Evolutionary conservation across 192 early-diverging fungal genomes (phyloP), one percentile per base, ranked within the genome.

Genomic region (Coemansia sp.): DNA sequence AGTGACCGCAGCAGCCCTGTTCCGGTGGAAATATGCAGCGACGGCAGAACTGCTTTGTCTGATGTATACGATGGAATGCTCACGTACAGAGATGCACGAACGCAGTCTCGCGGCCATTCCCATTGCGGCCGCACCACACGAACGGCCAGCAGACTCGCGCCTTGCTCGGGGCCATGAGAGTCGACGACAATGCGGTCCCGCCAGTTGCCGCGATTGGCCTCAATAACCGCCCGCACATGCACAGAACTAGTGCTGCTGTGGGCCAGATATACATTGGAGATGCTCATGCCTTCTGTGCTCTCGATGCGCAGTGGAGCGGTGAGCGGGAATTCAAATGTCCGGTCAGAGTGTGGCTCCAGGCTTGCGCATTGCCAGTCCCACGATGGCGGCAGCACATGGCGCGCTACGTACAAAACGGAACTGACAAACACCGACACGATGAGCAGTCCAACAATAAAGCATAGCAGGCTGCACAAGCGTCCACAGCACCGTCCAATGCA

Each of bases 21-120:
- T 12, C 62, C 63, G 2, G 70, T 60, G 1, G 48, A 31, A 0
- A 78, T 28, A 26, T 60, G 31, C 2, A 75, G 4, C 6, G 38
- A 23, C 20, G 36, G 25, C 23, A 25, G 2, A 2, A 14, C 15
- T 15, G 31, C 1, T 7, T 31, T 6, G 31, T 31, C 10, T 0
- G 12, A 3, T 11, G 37, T 31, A 11, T 19, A 40, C 0, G n/a
- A 17, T 0, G 75, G 75, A 1, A 64, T 20, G 26, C 26, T 47
- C 22, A 78, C 37, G 15, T 59, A 56, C 3, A 78, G 53, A 15
- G 62, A 69, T 2, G 66, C 56, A 0, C 75, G 66, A 4, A 78
- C 57, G 10, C 75, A 78, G 23, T 62, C 71, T 10, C 61, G 22
- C n/a, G 52, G 68, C 74, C 68, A 65, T 21, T 58, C 66, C 69